Evolutionary conservation across 1,139 yeast species (phyloP).

Genomic region (Scheffersomyces segobiensis): DNA sequence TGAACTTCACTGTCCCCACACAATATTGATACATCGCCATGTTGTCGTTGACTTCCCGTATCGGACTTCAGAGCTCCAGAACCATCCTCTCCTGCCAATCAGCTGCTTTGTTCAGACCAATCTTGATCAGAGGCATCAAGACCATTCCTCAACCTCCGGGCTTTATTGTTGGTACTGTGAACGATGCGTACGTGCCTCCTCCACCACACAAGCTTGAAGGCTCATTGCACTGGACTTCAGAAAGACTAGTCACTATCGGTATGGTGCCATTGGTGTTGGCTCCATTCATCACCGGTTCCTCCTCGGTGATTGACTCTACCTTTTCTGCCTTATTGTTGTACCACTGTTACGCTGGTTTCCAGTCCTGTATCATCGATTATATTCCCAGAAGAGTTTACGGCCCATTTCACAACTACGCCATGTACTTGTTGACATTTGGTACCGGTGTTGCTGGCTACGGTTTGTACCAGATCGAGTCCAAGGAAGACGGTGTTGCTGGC

Average conservation of each 20-base stretch:
- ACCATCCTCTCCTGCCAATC: conserved; percentile 6
- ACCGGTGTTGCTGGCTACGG: conserved; percentile 66
- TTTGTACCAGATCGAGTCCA: conserved; percentile 66
- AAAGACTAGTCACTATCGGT: conserved; percentile 57
- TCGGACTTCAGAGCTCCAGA: conserved; percentile 25
- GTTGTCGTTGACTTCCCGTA: conserved; percentile 29
- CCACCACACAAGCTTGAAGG: conserved; percentile 57
- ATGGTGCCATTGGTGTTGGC: conserved; percentile 64
- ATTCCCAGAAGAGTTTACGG: conserved; percentile 77
- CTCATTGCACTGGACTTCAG: conserved; percentile 73
- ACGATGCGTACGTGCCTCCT: conserved; percentile 71
- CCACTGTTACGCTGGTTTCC: conserved; percentile 72
- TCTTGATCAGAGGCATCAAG: conserved; percentile 30
- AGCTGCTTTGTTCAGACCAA: conserved; percentile 9
- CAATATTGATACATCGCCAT: conserved; percentile 11
- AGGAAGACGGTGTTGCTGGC: conserved; percentile 44
- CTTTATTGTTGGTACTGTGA: conserved; percentile 69
- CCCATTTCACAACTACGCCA: conserved; percentile 59
- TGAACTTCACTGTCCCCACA: not conserved
- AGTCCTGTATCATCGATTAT: conserved; percentile 78
- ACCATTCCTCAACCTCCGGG: conserved; percentile 77
- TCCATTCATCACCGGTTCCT: conserved; percentile 60
- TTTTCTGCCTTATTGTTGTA: conserved; percentile 57
- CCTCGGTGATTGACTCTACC: conserved; percentile 56
- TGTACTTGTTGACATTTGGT: conserved; percentile 63